Conservation (phyloP, 140 eudicot genomes). For the Stevia rebaudiana region DNA sequence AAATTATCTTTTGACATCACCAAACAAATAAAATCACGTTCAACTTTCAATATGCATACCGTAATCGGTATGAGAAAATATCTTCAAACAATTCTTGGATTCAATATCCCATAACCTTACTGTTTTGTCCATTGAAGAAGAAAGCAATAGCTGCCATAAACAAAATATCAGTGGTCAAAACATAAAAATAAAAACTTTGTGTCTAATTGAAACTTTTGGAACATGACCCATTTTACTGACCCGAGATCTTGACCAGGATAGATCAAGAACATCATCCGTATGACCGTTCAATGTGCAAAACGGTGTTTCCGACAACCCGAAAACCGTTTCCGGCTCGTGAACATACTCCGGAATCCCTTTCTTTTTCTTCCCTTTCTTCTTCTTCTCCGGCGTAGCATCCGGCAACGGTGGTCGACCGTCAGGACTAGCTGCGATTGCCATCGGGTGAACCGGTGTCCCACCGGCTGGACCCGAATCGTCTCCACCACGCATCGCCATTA, state of each 20-base stretch:
- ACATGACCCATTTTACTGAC: no score
- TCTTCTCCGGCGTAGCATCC: constrained; percentile 54
- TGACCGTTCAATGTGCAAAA: constrained; percentile 69
- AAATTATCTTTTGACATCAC: neutral
- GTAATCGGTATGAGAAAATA: constrained; percentile 72
- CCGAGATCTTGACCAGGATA: constrained; percentile 84
- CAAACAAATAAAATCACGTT: neutral
- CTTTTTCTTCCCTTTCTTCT: constrained; percentile 59
- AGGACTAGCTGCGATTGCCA: constrained; percentile 24
- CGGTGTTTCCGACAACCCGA: constrained; percentile 78
- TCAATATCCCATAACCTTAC: constrained; percentile 84
- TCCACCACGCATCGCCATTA: constrained; percentile 22
- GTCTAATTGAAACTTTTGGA: neutral
- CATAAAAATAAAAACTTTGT: neutral
- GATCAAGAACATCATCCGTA: constrained; percentile 65
- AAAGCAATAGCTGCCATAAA: constrained; percentile 51
- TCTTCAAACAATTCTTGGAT: constrained; percentile 54
- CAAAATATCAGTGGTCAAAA: neutral
- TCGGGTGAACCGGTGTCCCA: constrained; percentile 28
- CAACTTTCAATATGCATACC: constrained; percentile 35
- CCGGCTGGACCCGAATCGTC: constrained; percentile 26
- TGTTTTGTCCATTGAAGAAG: constrained; percentile 97
- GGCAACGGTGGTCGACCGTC: constrained; percentile 58
- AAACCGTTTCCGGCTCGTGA: constrained; percentile 70
- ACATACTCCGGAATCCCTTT: constrained; percentile 65